A percentile compares a stretch with the other conserved stretches of the same genome.
Conservation (phyloP, 352 stramenopile species). For the Phytopythium oedochilum region DNA sequence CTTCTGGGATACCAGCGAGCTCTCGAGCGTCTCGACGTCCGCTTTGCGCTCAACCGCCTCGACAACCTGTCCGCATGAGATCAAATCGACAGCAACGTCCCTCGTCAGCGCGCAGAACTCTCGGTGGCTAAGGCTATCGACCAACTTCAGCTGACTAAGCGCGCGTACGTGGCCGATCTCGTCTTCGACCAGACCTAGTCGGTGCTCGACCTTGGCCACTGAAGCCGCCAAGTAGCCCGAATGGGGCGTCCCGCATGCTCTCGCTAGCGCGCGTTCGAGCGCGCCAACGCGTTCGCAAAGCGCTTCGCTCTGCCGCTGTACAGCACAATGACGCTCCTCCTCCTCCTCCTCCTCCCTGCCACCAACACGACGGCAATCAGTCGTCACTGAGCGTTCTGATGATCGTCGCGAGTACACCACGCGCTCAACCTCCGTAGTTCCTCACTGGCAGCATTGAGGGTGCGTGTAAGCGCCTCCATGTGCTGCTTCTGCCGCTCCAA, state of each 20-base stretch:
- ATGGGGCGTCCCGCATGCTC: conserved; percentile 8
- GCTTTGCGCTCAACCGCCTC: conserved; percentile 40
- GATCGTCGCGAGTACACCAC: no score
- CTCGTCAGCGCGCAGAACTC: no score
- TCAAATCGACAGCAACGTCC: no score
- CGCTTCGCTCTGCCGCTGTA: conserved; percentile 6
- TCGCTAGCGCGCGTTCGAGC: conserved; percentile 7
- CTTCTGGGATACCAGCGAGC: conserved; percentile 14
- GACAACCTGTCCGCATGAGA: conserved; percentile 15
- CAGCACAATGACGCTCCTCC: neutral
- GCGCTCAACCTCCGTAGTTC: conserved; percentile 25
- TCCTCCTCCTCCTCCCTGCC: conserved; percentile 16
- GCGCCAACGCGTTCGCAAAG: conserved; percentile 12
- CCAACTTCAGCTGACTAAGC: no score
- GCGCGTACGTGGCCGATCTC: conserved; percentile 37
- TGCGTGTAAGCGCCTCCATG: conserved; percentile 34
- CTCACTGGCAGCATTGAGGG: conserved; percentile 41
- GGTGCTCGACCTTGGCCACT: conserved; percentile 22
- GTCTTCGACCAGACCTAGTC: conserved; percentile 47
- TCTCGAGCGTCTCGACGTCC: conserved; percentile 25
- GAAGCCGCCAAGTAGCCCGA: neutral
- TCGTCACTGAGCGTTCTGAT: no score
- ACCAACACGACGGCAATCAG: neutral
- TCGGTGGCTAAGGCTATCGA: no score
- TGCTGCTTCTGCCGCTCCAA: conserved; percentile 25